phyloP scores from a whole-genome alignment of 139 green algal genomes.

The Coccomyxa sp. region DNA sequence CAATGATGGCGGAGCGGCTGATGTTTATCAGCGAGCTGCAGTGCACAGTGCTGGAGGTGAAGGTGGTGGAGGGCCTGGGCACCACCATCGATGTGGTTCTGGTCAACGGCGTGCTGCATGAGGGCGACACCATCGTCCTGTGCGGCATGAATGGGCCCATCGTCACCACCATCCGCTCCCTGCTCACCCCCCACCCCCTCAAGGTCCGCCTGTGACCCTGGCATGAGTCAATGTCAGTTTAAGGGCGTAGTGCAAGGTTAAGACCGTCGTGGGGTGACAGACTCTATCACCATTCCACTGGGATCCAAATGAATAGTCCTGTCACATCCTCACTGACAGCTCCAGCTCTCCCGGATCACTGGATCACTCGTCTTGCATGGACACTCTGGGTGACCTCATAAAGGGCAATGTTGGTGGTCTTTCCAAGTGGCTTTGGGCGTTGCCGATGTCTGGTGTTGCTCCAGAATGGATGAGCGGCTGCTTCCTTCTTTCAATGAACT shows the following conservation, averaged over 20 bases:
- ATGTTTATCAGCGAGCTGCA: constrained; percentile 86
- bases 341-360: too few species aligned
- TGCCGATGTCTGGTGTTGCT: too few species aligned
- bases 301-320: not conserved
- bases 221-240: not conserved
- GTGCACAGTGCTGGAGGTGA: constrained; percentile 87
- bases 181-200: constrained; percentile 90
- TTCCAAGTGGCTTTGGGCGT: too few species aligned
- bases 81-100: constrained; percentile 98
- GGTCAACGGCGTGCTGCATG: constrained; percentile 79
- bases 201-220: constrained; percentile 33
- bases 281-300: not conserved
- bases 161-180: constrained; percentile 86
- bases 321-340: not conserved
- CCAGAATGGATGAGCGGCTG: too few species aligned
- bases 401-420: too few species aligned
- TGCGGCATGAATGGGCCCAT: constrained; percentile 91
- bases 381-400: too few species aligned
- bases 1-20: constrained; percentile 86
- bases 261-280: not conserved
- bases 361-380: too few species aligned
- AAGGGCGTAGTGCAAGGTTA: not conserved
- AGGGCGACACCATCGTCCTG: constrained; percentile 93
- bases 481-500: too few species aligned
- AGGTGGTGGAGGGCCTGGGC: constrained; percentile 96